phyloP scores from a whole-genome alignment of 2,329 filamentous ascomycete genomes.

The Colletotrichum acutatum region DNA sequence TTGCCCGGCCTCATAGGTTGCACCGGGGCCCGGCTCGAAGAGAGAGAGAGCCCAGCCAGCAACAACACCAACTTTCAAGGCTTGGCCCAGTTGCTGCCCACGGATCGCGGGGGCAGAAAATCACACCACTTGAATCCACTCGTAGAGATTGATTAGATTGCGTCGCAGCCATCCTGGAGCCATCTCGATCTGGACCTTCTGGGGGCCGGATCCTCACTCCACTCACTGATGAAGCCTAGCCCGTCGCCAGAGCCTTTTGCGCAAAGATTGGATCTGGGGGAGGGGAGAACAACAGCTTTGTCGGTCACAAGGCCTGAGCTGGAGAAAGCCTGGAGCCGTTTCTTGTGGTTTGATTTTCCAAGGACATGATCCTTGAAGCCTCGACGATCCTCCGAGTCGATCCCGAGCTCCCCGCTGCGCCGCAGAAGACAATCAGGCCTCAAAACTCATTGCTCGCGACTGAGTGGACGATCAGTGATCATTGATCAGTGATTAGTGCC shows the following conservation, averaged over 20 bases:
- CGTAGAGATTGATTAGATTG: slow-evolving; percentile 28
- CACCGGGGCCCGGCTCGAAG: not conserved
- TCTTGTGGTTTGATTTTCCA: slow-evolving; percentile 10
- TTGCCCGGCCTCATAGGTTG: slow-evolving; percentile 6
- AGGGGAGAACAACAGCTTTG: not conserved
- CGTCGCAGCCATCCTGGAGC: slow-evolving; percentile 15
- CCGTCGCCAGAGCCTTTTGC: not conserved
- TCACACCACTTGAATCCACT: slow-evolving; percentile 19
- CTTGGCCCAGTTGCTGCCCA: not conserved
- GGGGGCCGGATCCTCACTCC: not conserved
- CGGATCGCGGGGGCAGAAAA: slow-evolving; percentile 18
- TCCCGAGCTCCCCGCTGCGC: not conserved
- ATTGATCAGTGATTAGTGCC: not conserved
- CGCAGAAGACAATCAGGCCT: not conserved
- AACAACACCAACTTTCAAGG: not conserved
- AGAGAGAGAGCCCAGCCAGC: not conserved
- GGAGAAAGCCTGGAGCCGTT: not conserved
- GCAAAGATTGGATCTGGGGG: not conserved
- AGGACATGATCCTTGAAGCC: slow-evolving; percentile 1
- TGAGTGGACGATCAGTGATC: slow-evolving; percentile 4
- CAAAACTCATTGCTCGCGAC: not conserved
- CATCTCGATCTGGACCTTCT: slow-evolving; percentile 17
- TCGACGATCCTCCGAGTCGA: slow-evolving; percentile 11
- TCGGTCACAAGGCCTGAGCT: not conserved
- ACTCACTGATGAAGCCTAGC: not conserved